Evolutionary conservation across 2,329 filamentous ascomycete genomes (phyloP).

Genomic region (Seiridium unicorne): DNA sequence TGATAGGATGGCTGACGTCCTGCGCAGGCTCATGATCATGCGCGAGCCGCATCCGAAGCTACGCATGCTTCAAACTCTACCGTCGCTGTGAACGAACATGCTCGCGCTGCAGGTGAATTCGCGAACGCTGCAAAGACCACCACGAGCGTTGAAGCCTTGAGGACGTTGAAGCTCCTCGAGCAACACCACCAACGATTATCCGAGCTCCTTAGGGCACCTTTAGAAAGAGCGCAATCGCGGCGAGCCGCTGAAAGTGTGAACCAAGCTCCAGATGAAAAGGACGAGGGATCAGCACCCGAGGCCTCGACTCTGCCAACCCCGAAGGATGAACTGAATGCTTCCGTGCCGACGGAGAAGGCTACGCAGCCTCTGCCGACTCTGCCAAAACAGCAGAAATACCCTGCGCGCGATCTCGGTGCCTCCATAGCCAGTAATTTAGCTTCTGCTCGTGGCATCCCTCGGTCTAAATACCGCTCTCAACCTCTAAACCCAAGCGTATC

Average conservation of each 20-base stretch:
- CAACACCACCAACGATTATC: conserved; percentile 84
- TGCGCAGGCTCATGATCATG: conserved; percentile 79
- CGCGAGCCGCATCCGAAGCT: conserved; percentile 76
- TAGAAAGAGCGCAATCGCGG: conserved; percentile 46
- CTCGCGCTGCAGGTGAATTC: conserved; percentile 85
- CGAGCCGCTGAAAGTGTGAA: conserved; percentile 33
- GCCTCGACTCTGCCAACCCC: neutral
- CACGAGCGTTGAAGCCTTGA: conserved; percentile 67
- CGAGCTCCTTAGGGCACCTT: conserved; percentile 72
- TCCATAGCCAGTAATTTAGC: conserved; percentile 89
- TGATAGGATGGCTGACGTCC: conserved; percentile 16
- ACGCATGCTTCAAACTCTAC: conserved; percentile 73
- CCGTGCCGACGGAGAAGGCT: conserved; percentile 21
- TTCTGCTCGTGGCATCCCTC: conserved; percentile 74
- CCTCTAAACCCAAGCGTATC: conserved; percentile 72
- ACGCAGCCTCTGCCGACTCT: conserved; percentile 31
- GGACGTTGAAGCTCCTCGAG: conserved; percentile 82
- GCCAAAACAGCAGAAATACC: conserved; percentile 45
- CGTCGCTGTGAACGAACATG: conserved; percentile 83
- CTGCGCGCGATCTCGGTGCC: conserved; percentile 69
- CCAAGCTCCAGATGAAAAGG: conserved; percentile 35
- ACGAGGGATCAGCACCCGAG: conserved; percentile 10
- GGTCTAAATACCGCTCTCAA: conserved; percentile 61
- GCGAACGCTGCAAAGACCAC: conserved; percentile 76
- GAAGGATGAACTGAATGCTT: conserved; percentile 19